A percentile compares a stretch with the other conserved stretches of the same genome.
Evolutionary conservation across 1,284 basidiomycete species (phyloP).

Genomic region (Fomitiporia mediterranea): DNA sequence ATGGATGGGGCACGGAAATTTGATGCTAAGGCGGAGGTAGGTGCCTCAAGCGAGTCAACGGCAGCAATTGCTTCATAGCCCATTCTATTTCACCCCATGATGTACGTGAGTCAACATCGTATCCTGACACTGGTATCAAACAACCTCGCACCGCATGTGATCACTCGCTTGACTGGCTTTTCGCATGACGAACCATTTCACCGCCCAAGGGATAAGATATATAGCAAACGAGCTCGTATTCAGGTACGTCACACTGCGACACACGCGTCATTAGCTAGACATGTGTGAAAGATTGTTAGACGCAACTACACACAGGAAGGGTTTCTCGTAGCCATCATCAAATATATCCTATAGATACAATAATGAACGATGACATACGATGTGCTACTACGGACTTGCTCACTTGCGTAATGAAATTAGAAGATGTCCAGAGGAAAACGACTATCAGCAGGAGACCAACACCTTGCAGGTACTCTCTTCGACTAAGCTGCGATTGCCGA

Average conservation of each 20-base stretch:
- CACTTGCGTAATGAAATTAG: conserved; percentile 78
- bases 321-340: conserved; percentile 71
- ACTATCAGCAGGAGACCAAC: conserved; percentile 72
- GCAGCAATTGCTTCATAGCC: conserved; percentile 17
- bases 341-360: conserved; percentile 52
- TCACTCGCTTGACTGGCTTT: conserved; percentile 10
- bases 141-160: conserved; percentile 6
- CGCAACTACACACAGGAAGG: conserved; percentile 65
- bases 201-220: conserved; percentile 75
- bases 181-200: conserved; percentile 36
- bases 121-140: conserved; percentile 1
- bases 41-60: conserved; percentile 15
- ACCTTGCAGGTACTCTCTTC: conserved; percentile 61
- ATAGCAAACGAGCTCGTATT: conserved; percentile 87
- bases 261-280: conserved; percentile 3
- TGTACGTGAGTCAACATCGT: conserved; percentile 6
- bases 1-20: conserved; percentile 20
- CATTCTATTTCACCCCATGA: conserved; percentile 8
- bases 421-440: conserved; percentile 80
- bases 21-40: conserved; percentile 14
- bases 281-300: neutral
- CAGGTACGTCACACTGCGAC: conserved; percentile 73
- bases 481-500: conserved; percentile 6
- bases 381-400: conserved; percentile 19
- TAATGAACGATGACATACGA: conserved; percentile 17